phyloP scores from a whole-genome alignment of 2,329 filamentous ascomycete species.

The Lachnellula suecica region DNA sequence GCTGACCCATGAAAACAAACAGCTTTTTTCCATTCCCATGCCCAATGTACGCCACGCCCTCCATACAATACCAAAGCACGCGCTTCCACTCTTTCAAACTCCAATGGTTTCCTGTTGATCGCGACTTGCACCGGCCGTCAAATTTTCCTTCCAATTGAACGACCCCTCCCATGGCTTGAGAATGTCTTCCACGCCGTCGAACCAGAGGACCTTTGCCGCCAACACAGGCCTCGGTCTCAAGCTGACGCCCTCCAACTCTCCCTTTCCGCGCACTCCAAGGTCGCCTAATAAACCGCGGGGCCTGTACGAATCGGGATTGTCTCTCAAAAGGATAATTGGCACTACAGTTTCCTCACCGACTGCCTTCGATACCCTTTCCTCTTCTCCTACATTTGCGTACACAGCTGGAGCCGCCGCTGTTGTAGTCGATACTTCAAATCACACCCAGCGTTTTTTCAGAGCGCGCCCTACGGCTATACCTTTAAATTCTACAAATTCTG shows the following conservation, averaged over 20 bases:
- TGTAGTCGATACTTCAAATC: conserved; percentile 67
- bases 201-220: conserved; percentile 29
- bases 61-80: conserved; percentile 10
- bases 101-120: conserved; percentile 7
- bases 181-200: conserved; percentile 35
- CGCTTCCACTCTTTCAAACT: conserved; percentile 7
- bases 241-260: conserved; percentile 76
- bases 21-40: conserved; percentile 12
- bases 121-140: neutral
- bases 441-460: conserved; percentile 83
- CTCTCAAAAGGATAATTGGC: conserved; percentile 82
- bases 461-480: conserved; percentile 78
- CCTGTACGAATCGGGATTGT: conserved; percentile 58
- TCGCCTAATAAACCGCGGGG: conserved; percentile 54
- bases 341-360: conserved; percentile 84
- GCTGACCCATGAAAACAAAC: neutral
- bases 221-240: conserved; percentile 46
- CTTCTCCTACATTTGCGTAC: conserved; percentile 75
- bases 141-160: conserved; percentile 13
- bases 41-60: conserved; percentile 6
- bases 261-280: conserved; percentile 61
- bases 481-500: conserved; percentile 50
- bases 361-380: conserved; percentile 79
- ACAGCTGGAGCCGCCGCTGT: conserved; percentile 94
- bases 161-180: conserved; percentile 31